Evolutionary conservation across 2,329 filamentous ascomycete genomes (phyloP), one percentile per base, ranked within the genome.

Genomic region (Xylariaceae sp.): DNA sequence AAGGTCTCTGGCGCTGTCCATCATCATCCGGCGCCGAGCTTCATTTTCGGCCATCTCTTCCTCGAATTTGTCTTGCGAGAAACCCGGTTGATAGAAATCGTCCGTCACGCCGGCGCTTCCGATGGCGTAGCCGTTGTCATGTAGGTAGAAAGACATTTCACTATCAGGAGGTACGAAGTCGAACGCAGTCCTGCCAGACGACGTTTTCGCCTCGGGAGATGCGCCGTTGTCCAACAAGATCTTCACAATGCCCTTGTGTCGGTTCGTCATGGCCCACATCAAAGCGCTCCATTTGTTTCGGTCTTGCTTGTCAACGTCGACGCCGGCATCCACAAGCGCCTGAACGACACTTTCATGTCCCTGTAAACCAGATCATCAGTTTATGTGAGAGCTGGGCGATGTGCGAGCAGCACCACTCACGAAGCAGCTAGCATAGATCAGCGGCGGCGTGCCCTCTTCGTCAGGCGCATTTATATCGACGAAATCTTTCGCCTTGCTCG

Each of bases 261-360:
- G 81, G 74, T 99, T 99, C 58, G 94, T 99, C 90, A 97, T 97
- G 53, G 94, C 93, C 94, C 94, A 99, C 92, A 99, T 99, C 62
- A 99, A 80, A 11, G 94, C 90, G 69, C 90, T 97, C 94, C 94
- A 99, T 71, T 95, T 88, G 72, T 97, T 97, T 64, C 88, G 89
- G 72, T 99, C 94, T 74, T 97, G 93, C 68, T 88, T 88, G 76
- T 99, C 92, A 55, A 97, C 92, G 68, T 91, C 84, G 45, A 88
- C 93, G 23, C 93, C 92, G 8, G 91, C 90, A 60, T 91, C 84
- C 55, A 99, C 84, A 55, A 99, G 82, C 44, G 88, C 85, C 60
- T 88, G 83, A 23, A 97, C 94, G 3, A 96, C 92, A 51, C 88
- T 83, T 74, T 95, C 90, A 73, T 99, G 94, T 45, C 94, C 90